These are phyloP conservation scores for Coleophoma eucalyptorum DNA, from an alignment of 2,329 filamentous ascomycete species.

Conservation along the genomic window DNA sequence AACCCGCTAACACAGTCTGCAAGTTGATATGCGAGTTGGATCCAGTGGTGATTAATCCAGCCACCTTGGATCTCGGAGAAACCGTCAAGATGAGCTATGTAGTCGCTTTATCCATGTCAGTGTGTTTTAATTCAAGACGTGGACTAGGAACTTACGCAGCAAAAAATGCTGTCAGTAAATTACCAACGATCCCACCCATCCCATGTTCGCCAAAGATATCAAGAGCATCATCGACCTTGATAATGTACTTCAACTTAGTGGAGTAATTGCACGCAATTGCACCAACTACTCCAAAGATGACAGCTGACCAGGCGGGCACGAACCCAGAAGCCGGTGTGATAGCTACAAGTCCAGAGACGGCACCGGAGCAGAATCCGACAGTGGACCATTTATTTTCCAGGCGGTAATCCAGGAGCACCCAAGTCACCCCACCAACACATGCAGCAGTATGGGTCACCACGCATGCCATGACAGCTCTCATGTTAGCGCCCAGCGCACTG, in stretches of 20 bases:
- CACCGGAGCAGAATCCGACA: conserved; percentile 85
- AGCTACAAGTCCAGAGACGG: conserved; percentile 78
- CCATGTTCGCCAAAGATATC: conserved; percentile 86
- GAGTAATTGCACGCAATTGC: conserved; percentile 79
- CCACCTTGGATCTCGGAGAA: conserved; percentile 63
- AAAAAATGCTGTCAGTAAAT: conserved; percentile 74
- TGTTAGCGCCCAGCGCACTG: conserved; percentile 72
- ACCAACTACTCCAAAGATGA: conserved; percentile 72
- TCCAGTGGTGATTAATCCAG: conserved; percentile 78
- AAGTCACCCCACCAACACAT: conserved; percentile 77
- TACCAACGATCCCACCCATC: conserved; percentile 72
- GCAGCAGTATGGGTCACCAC: conserved; percentile 81
- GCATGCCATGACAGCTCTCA: conserved; percentile 80
- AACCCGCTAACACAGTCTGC: conserved; percentile 74
- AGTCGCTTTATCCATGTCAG: conserved; percentile 54
- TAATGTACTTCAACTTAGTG: conserved; percentile 81
- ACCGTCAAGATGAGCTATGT: conserved; percentile 59
- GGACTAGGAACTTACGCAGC: conserved; percentile 52
- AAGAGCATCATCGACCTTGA: conserved; percentile 75
- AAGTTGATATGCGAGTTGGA: conserved; percentile 79
- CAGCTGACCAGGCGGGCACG: conserved; percentile 78
- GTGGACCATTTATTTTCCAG: conserved; percentile 87
- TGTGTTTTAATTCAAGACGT: neutral
- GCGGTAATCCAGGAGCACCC: conserved; percentile 83
- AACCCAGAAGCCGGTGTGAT: conserved; percentile 83